phyloP scores from a whole-genome alignment of 352 stramenopile species.

The Phytophthora vignae region DNA sequence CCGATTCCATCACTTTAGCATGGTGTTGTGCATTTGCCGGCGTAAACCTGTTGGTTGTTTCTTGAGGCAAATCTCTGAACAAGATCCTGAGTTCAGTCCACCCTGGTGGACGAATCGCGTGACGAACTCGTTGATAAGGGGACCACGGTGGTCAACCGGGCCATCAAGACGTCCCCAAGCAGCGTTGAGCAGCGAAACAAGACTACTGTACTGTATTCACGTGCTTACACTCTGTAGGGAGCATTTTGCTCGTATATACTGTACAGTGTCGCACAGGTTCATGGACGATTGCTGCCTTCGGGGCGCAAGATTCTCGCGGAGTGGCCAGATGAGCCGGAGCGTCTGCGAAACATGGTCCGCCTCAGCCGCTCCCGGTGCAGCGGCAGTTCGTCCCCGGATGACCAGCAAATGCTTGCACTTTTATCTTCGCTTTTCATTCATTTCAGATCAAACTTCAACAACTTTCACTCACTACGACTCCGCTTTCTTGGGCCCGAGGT shows the following conservation, averaged over 20 bases:
- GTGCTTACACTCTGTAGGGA: no score
- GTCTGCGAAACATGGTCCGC: conserved; percentile 6
- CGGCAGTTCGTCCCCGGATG: neutral
- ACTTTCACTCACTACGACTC: conserved; percentile 1
- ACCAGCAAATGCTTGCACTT: neutral
- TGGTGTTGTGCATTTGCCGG: neutral
- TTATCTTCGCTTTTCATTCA: conserved; percentile 2
- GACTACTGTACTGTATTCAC: no score
- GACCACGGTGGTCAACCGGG: neutral
- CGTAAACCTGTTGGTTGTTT: conserved; percentile 14
- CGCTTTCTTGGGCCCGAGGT: conserved; percentile 8
- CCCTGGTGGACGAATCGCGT: neutral
- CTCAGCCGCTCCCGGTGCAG: conserved; percentile 1
- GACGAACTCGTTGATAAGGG: neutral
- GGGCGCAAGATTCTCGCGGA: neutral
- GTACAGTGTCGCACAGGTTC: no score
- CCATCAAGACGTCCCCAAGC: neutral
- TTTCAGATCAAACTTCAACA: conserved; percentile 6
- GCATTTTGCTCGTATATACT: no score
- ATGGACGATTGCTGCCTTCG: no score
- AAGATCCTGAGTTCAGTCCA: conserved; percentile 6
- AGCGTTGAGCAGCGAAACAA: neutral
- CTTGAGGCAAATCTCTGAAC: neutral
- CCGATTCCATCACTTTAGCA: neutral
- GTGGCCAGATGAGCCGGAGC: neutral